Evolutionary conservation across 192 early-diverging fungal genomes (phyloP).

Genomic region (Backusella tuberculispora): DNA sequence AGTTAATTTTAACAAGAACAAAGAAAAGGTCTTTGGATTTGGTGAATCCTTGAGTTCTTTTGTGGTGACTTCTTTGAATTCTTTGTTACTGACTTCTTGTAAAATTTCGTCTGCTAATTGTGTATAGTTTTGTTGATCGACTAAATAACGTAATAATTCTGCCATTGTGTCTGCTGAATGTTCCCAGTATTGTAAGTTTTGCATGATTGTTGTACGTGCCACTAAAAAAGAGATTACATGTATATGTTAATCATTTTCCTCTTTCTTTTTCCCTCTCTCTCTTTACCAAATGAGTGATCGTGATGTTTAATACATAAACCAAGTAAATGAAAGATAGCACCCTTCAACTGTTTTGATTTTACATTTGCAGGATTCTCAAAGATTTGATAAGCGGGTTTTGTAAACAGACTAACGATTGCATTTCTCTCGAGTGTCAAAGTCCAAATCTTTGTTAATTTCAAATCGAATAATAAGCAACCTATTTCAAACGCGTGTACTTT

Average conservation of each 20-base stretch:
- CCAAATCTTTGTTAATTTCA: conserved; percentile 75
- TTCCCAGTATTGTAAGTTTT: conserved; percentile 85
- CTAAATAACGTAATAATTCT: conserved; percentile 66
- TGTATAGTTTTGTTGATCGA: conserved; percentile 62
- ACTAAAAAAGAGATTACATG: conserved; percentile 37
- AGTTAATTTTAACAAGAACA: conserved; percentile 83
- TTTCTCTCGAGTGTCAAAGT: conserved; percentile 71
- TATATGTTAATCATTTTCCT: neutral
- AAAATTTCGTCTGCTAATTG: conserved; percentile 77
- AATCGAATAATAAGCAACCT: conserved; percentile 51
- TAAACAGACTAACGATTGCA: conserved; percentile 71
- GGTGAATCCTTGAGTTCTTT: conserved; percentile 71
- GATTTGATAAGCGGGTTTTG: conserved; percentile 75
- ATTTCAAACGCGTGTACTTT: conserved; percentile 61
- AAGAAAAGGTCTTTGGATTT: conserved; percentile 81
- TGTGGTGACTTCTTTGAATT: conserved; percentile 50
- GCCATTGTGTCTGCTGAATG: conserved; percentile 86
- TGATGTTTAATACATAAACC: conserved; percentile 80
- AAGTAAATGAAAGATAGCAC: conserved; percentile 65
- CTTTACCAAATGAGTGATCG: conserved; percentile 72
- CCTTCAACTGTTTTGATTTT: conserved; percentile 65
- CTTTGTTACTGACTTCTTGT: conserved; percentile 63
- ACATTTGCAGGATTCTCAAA: conserved; percentile 78
- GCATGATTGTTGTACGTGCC: conserved; percentile 76
- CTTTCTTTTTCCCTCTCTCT: neutral